Evolutionary conservation across 1,284 basidiomycete species (phyloP).

Genomic region (Rhizoctonia solani): DNA sequence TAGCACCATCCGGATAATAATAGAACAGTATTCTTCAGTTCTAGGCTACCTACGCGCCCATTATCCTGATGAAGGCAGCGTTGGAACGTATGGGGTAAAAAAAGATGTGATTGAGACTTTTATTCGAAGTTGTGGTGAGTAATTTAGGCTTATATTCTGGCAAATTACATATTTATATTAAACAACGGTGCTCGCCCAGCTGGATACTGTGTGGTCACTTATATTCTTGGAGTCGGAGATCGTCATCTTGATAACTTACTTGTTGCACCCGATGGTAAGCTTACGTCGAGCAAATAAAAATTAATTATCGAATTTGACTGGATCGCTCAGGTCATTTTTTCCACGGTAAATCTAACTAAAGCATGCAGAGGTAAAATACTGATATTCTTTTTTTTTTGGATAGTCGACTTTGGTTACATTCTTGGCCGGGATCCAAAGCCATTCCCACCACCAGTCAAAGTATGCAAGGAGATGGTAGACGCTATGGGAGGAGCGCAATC

Average conservation of each 20-base stretch:
- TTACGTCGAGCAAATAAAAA: slow-evolving; percentile 17
- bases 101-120: slow-evolving; percentile 94
- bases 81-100: slow-evolving; percentile 91
- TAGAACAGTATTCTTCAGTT: slow-evolving; percentile 81
- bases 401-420: slow-evolving; percentile 99
- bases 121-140: slow-evolving; percentile 93
- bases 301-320: not conserved
- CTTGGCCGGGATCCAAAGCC: slow-evolving; percentile 97
- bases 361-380: slow-evolving; percentile 8
- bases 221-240: slow-evolving; percentile 95
- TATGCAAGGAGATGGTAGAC: slow-evolving; percentile 99
- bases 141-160: not conserved
- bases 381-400: not conserved
- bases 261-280: slow-evolving; percentile 85
- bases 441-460: slow-evolving; percentile 96
- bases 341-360: slow-evolving; percentile 61
- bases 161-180: not conserved
- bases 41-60: slow-evolving; percentile 86
- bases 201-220: slow-evolving; percentile 98
- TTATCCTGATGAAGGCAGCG: slow-evolving; percentile 88
- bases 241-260: slow-evolving; percentile 96
- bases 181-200: slow-evolving; percentile 55
- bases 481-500: slow-evolving; percentile 97
- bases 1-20: slow-evolving; percentile 91
- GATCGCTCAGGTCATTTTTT: slow-evolving; percentile 71